Evolutionary conservation across 2,329 filamentous ascomycete species (phyloP).

Genomic region (Alternaria arborescens): DNA sequence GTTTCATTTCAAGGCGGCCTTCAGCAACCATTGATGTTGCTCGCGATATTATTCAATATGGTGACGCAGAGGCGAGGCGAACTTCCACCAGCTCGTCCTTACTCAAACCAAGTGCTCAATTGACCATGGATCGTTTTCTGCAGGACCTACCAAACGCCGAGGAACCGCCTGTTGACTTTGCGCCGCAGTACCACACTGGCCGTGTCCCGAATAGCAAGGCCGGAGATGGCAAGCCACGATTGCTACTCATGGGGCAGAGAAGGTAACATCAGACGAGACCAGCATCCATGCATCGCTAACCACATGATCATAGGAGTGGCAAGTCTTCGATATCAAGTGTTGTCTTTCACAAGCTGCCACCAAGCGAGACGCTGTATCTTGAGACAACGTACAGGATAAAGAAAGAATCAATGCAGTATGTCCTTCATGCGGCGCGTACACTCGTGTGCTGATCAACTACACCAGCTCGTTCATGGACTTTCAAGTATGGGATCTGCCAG

Average conservation of each 20-base stretch:
- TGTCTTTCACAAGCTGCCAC: conserved; percentile 98
- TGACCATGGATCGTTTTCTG: conserved; percentile 55
- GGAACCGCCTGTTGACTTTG: conserved; percentile 48
- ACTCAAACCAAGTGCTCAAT: conserved; percentile 51
- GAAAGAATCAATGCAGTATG: conserved; percentile 93
- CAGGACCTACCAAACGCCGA: conserved; percentile 55
- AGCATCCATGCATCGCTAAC: conserved; percentile 20
- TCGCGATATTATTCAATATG: conserved; percentile 22
- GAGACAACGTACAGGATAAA: conserved; percentile 95
- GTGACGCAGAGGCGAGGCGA: conserved; percentile 21
- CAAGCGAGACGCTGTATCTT: conserved; percentile 93
- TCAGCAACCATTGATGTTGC: conserved; percentile 29
- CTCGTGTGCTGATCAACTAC: conserved; percentile 9
- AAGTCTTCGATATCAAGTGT: conserved; percentile 99
- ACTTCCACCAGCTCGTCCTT: conserved; percentile 39
- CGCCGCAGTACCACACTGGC: conserved; percentile 54
- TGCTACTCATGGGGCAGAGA: conserved; percentile 94
- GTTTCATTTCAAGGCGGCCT: conserved; percentile 29
- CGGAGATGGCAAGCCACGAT: conserved; percentile 75
- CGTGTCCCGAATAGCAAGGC: conserved; percentile 59
- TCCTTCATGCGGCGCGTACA: conserved; percentile 18
- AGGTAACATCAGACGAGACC: conserved; percentile 64
- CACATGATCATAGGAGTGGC: conserved; percentile 73
- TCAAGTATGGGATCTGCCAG: conserved; percentile 97
- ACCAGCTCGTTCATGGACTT: conserved; percentile 97